These are phyloP conservation scores for Pseudogymnoascus verrucosus DNA, from an alignment of 2,329 filamentous ascomycete genomes.

Conservation along the genomic window DNA sequence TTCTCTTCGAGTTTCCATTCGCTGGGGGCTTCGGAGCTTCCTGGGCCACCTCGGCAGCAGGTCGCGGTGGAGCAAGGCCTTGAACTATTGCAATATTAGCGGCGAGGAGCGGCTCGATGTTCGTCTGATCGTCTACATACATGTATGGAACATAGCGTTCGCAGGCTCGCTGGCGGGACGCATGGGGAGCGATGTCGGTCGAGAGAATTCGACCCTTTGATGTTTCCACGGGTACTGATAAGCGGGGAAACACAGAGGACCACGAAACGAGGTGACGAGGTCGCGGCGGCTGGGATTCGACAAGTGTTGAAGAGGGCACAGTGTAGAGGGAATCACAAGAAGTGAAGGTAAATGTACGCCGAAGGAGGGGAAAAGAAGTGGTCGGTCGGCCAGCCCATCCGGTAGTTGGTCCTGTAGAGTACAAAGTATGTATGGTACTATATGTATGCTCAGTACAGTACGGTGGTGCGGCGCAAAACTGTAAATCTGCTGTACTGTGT, in stretches of 20 bases:
- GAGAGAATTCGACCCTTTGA: not conserved
- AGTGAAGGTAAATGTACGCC: not conserved
- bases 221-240: not conserved
- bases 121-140: conserved; percentile 18
- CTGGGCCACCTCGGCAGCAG: conserved; percentile 21
- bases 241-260: not conserved
- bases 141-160: conserved; percentile 27
- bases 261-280: not conserved
- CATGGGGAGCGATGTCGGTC: conserved; percentile 18
- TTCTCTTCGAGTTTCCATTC: conserved; percentile 38
- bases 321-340: not conserved
- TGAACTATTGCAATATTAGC: conserved; percentile 20
- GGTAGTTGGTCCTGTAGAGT: not conserved
- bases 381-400: not conserved
- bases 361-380: not conserved
- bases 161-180: conserved; percentile 17
- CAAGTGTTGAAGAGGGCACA: not conserved
- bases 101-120: not conserved
- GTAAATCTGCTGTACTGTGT: not conserved
- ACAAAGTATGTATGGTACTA: not conserved
- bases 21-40: conserved; percentile 25
- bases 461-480: not conserved
- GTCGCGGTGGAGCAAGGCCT: conserved; percentile 24
- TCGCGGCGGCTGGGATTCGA: not conserved
- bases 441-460: not conserved